Conservation (phyloP, 352 stramenopile genomes). For the Pythium vanterpoolii region DNA sequence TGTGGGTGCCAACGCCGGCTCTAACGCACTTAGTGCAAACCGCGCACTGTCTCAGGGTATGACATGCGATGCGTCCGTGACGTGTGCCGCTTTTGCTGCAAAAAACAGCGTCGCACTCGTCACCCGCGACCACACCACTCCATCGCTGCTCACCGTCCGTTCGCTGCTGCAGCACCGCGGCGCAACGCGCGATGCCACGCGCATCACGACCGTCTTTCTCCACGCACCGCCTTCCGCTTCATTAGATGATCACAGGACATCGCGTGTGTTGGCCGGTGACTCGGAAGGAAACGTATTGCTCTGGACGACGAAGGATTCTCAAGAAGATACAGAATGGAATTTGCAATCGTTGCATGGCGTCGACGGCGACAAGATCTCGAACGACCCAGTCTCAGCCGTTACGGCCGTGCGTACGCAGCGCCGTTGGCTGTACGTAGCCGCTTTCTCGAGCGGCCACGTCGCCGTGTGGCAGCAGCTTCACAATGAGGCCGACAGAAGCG, state of each 20-base stretch:
- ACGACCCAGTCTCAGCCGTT: constrained; percentile 38
- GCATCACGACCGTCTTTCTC: constrained; percentile 46
- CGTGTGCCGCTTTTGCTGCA: constrained; percentile 39
- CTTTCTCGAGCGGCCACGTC: constrained; percentile 51
- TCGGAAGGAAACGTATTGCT: constrained; percentile 60
- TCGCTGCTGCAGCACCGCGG: constrained; percentile 49
- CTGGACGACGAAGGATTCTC: constrained; percentile 23
- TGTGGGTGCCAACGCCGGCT: constrained; percentile 48
- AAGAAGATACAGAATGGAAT: constrained; percentile 15
- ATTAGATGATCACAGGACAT: not conserved
- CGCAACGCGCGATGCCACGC: constrained; percentile 24
- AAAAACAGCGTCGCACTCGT: constrained; percentile 53
- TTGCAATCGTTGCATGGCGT: constrained; percentile 11
- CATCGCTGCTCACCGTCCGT: constrained; percentile 26
- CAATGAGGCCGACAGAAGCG: not conserved
- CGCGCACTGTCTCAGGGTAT: not conserved
- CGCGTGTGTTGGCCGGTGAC: constrained; percentile 53
- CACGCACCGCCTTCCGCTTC: constrained; percentile 13
- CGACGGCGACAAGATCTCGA: constrained; percentile 13
- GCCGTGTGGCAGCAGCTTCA: constrained; percentile 31
- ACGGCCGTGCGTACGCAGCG: constrained; percentile 26
- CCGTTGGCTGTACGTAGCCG: constrained; percentile 35
- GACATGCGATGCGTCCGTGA: not conserved
- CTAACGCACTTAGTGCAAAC: constrained; percentile 44
- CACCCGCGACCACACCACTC: not conserved